Conservation (phyloP, 2,329 filamentous ascomycete species). For the Penicillium sp. region DNA sequence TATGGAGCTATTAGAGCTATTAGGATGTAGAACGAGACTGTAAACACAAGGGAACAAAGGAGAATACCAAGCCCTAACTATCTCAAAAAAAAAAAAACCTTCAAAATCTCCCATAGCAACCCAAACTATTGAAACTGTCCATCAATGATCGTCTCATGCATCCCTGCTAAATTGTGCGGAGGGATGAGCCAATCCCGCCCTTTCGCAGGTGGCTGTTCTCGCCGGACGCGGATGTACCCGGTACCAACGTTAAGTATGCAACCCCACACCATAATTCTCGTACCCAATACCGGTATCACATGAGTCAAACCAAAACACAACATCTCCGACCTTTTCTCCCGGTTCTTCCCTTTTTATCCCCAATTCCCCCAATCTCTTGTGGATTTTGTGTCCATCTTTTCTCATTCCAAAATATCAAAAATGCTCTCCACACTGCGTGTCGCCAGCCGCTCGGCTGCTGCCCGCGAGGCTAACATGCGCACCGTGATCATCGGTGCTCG, state of each 20-base stretch:
- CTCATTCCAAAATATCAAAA: conserved; percentile 1
- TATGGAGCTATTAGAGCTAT: neutral
- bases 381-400: conserved; percentile 1
- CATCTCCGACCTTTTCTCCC: conserved; percentile 26
- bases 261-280: conserved; percentile 8
- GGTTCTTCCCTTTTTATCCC: conserved; percentile 15
- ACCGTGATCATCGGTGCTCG: conserved; percentile 47
- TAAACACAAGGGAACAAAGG: neutral
- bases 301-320: conserved; percentile 25
- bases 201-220: neutral
- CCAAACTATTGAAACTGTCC: neutral
- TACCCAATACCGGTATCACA: conserved; percentile 23
- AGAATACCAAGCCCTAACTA: neutral
- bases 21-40: neutral
- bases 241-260: conserved; percentile 11
- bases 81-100: neutral
- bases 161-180: neutral
- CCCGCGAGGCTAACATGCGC: conserved; percentile 42
- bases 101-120: neutral
- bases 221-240: conserved; percentile 11
- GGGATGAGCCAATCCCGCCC: neutral
- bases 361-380: conserved; percentile 2
- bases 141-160: neutral
- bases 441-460: conserved; percentile 43
- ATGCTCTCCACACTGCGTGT: conserved; percentile 52